Evolutionary conservation across 805 yeast species (phyloP).

Genomic region (Saccharomycopsis fibuligera): DNA sequence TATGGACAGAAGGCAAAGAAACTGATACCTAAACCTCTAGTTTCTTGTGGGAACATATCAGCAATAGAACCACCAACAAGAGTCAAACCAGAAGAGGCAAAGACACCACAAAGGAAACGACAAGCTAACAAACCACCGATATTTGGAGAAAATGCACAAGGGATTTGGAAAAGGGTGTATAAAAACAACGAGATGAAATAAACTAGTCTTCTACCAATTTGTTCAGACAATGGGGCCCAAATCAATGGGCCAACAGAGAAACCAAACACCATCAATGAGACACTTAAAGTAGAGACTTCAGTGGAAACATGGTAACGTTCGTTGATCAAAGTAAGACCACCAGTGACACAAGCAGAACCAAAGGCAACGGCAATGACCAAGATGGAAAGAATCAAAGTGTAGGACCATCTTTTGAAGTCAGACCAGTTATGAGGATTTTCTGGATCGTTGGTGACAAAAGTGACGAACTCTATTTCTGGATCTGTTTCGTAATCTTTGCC

Average conservation of each 20-base stretch:
- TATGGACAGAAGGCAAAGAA: slow-evolving; percentile 89
- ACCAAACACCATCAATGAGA: slow-evolving; percentile 85
- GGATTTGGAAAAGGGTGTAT: slow-evolving; percentile 75
- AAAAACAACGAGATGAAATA: slow-evolving; percentile 70
- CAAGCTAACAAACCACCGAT: slow-evolving; percentile 76
- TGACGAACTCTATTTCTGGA: slow-evolving; percentile 70
- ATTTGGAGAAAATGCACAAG: slow-evolving; percentile 79
- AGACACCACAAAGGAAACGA: slow-evolving; percentile 83
- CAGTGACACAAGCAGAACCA: slow-evolving; percentile 87
- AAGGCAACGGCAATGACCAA: slow-evolving; percentile 87
- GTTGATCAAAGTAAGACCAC: slow-evolving; percentile 65
- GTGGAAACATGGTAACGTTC: slow-evolving; percentile 62
- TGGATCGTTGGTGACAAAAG: slow-evolving; percentile 73
- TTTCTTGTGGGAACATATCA: slow-evolving; percentile 75
- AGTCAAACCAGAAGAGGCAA: slow-evolving; percentile 74
- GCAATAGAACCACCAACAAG: slow-evolving; percentile 89
- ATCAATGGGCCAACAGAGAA: slow-evolving; percentile 80
- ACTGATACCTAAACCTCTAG: slow-evolving; percentile 86
- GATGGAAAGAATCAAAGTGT: slow-evolving; percentile 61
- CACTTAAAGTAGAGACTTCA: slow-evolving; percentile 75
- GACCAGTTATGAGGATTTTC: slow-evolving; percentile 90
- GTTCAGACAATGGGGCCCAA: slow-evolving; percentile 87
- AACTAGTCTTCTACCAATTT: slow-evolving; percentile 79
- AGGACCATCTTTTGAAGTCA: slow-evolving; percentile 45
- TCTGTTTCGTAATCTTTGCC: slow-evolving; percentile 22